phyloP scores from a whole-genome alignment of 257 asterid species.

The Handroanthus guayacan region DNA sequence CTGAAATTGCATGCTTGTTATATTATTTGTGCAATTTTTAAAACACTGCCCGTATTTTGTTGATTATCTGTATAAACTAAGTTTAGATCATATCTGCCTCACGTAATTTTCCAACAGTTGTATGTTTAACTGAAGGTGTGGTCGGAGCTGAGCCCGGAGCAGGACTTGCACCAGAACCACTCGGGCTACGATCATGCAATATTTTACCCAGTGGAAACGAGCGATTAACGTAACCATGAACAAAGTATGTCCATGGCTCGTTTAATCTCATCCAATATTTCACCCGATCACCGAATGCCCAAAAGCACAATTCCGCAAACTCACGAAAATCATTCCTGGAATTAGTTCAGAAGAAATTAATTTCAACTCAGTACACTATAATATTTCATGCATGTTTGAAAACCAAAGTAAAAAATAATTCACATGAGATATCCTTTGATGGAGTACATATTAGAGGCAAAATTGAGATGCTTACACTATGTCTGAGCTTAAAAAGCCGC shows the following conservation, averaged over 20 bases:
- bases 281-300: conserved; percentile 46
- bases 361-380: too few relatives aligned
- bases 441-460: neutral
- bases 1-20: too few relatives aligned
- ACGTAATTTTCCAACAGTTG: too few relatives aligned
- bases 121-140: neutral
- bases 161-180: neutral
- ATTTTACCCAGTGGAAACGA: conserved; percentile 26
- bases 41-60: too few relatives aligned
- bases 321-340: conserved; percentile 37
- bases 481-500: conserved; percentile 13
- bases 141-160: neutral
- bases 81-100: too few relatives aligned
- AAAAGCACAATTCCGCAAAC: conserved; percentile 40
- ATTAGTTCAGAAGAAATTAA: too few relatives aligned
- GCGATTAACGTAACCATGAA: conserved; percentile 7
- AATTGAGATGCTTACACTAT: neutral
- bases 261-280: conserved; percentile 43
- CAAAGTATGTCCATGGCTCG: conserved; percentile 29
- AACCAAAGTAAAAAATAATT: too few relatives aligned
- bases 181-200: too few relatives aligned
- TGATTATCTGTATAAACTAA: too few relatives aligned
- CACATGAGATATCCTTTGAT: neutral
- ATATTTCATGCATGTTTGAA: too few relatives aligned
- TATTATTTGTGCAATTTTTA: too few relatives aligned